These are phyloP conservation scores for Pulveroboletus sp. DNA, from an alignment of 768 basidiomycete species.

Conservation along the genomic window DNA sequence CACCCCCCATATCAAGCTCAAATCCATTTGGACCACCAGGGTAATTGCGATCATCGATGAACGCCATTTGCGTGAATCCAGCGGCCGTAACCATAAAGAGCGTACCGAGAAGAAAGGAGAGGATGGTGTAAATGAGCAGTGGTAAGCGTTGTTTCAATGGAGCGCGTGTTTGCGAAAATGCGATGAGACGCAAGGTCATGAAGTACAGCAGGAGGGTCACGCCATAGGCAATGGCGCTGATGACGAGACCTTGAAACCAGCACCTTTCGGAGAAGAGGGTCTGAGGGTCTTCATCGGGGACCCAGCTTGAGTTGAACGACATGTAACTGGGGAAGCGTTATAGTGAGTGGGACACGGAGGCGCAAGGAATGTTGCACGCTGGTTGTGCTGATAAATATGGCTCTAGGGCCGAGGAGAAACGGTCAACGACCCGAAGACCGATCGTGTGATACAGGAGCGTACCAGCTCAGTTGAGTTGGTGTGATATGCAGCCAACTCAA, in stretches of 20 bases:
- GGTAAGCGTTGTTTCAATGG: slow-evolving; percentile 5
- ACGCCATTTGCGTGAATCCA: slow-evolving; percentile 25
- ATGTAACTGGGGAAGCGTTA: no score
- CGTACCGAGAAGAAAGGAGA: slow-evolving; percentile 10
- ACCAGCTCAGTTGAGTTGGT: no score
- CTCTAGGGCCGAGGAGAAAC: no score
- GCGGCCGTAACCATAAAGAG: slow-evolving; percentile 16
- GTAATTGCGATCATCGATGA: slow-evolving; percentile 32
- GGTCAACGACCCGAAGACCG: no score
- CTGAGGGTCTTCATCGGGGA: no score
- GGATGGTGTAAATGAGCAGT: slow-evolving; percentile 3
- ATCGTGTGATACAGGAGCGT: no score
- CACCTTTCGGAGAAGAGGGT: not conserved
- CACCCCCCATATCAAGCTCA: slow-evolving; percentile 15
- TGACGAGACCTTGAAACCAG: slow-evolving; percentile 2
- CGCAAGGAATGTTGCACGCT: no score
- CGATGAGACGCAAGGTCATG: slow-evolving; percentile 8
- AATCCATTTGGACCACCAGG: slow-evolving; percentile 31
- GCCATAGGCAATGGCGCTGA: slow-evolving; percentile 14
- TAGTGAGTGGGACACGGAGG: no score
- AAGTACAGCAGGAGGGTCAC: slow-evolving; percentile 3
- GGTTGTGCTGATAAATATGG: no score
- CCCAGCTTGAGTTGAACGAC: no score
- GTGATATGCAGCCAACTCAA: no score
- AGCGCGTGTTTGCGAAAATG: not conserved